Evolutionary conservation across 768 basidiomycete species (phyloP), one percentile per base, ranked within the genome.

Genomic region (Kwoniella sp.): DNA sequence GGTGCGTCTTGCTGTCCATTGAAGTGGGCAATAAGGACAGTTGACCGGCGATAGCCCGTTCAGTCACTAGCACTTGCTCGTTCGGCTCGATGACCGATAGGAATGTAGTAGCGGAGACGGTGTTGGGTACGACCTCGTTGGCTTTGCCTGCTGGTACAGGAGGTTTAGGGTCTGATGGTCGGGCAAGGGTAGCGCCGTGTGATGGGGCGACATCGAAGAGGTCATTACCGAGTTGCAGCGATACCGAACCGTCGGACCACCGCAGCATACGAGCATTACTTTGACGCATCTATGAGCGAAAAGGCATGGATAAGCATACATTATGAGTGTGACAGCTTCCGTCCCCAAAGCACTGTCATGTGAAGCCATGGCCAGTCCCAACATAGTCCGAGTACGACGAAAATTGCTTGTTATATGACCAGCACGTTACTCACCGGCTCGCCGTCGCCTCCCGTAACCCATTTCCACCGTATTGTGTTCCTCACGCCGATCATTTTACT

Each of bases 401-500:
- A 20, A 8, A 50, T 37, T n/a, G n/a, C n/a, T n/a, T n/a, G n/a
- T n/a, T n/a, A n/a, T n/a, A n/a, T n/a, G n/a, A n/a, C n/a, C n/a
- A 30, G 20, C n/a, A 29, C 30, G 4, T 23, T 4, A 85, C 91
- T 83, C 74, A 94, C 94, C 73, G 91, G 89, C 74, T 87, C 82
- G 5, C 89, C 91, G 45, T 84, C 82, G 62, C 85, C 85, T 69
- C 90, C 90, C 77, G 89, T 90, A 0, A 85, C 84, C 96, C 96
- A 99, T 72, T 89, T 87, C 96, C 96, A 99, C 41, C 96, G 86
- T 22, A 98, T 85, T 4, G 93, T 94, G 79, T 96, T 96, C 83
- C 93, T 91, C 8, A 96, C 91, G 71, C 90, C 89, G 62, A 89
- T 89, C 81, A 88, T 88, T 80, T 91, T 89, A 58, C 88, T 87